These are phyloP conservation scores for Rhodotorula sp. DNA, from an alignment of 1,284 basidiomycete species.

Conservation along the genomic window DNA sequence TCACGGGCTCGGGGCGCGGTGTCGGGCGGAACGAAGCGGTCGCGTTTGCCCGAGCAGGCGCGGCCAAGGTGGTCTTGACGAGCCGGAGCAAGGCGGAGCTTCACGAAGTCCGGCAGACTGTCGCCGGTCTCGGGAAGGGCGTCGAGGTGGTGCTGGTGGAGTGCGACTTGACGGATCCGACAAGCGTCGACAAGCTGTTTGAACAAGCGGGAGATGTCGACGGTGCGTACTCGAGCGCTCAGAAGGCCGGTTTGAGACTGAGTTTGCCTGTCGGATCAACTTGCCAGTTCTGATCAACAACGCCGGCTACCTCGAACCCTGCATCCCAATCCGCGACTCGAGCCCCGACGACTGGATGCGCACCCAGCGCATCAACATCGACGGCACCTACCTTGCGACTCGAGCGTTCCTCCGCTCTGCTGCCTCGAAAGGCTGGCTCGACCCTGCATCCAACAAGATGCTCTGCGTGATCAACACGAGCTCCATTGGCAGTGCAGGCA, in stretches of 20 bases:
- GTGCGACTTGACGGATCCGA: conserved; percentile 9
- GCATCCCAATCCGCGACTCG: conserved; percentile 11
- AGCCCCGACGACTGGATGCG: conserved; percentile 14
- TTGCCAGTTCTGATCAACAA: conserved; percentile 20
- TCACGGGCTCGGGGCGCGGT: conserved; percentile 23
- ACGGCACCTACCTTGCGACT: conserved; percentile 22
- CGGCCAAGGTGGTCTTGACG: conserved; percentile 17
- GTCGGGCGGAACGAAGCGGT: conserved; percentile 7
- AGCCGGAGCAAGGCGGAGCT: conserved; percentile 4
- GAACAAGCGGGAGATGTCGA: conserved; percentile 14
- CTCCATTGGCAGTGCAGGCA: conserved; percentile 4
- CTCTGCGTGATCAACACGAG: conserved; percentile 16
- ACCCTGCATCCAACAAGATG: not conserved
- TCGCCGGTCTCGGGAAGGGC: not conserved
- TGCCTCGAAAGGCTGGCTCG: not conserved
- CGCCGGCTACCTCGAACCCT: conserved; percentile 23
- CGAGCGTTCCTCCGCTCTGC: conserved; percentile 21
- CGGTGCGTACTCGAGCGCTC: not conserved
- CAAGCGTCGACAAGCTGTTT: conserved; percentile 18
- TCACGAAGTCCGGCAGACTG: conserved; percentile 8
- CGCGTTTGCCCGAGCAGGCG: conserved; percentile 17
- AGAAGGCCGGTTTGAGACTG: not conserved
- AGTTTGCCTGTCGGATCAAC: not conserved
- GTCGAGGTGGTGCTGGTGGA: conserved; percentile 6
- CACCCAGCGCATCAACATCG: conserved; percentile 10